Conservation (phyloP, 1,139 yeast genomes). For the Debaryomyces sp. region DNA sequence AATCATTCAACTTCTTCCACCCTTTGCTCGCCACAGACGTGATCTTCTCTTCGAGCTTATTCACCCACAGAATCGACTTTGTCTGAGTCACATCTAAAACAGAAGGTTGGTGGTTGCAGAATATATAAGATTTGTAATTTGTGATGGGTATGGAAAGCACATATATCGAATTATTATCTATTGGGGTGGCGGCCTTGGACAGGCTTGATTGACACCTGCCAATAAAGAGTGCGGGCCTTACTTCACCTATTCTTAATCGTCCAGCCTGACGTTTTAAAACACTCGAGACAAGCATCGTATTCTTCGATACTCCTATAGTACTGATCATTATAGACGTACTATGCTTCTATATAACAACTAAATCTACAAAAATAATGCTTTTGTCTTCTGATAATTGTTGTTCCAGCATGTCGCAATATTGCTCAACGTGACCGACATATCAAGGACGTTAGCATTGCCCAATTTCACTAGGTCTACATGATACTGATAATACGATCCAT, state of each 20-base stretch:
- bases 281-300: neutral
- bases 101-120: conserved; percentile 57
- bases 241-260: neutral
- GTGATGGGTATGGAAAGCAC: conserved; percentile 66
- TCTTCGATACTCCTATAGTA: neutral
- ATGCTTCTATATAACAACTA: neutral
- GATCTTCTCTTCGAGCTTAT: conserved; percentile 42
- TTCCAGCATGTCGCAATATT: conserved; percentile 5
- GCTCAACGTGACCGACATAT: conserved; percentile 6
- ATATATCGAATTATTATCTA: conserved; percentile 38
- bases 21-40: conserved; percentile 40
- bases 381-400: neutral
- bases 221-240: neutral
- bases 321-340: neutral
- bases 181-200: conserved; percentile 1
- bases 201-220: conserved; percentile 2
- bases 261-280: neutral
- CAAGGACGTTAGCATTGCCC: neutral
- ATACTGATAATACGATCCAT: too few species aligned
- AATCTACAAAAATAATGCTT: neutral
- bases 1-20: conserved; percentile 49
- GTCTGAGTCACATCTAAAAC: conserved; percentile 29
- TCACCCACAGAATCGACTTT: conserved; percentile 33
- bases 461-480: neutral
- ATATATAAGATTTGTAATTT: conserved; percentile 53